These are phyloP conservation scores for Candolleomyces aberdarensis DNA, from an alignment of 768 basidiomycete species.

Conservation along the genomic window DNA sequence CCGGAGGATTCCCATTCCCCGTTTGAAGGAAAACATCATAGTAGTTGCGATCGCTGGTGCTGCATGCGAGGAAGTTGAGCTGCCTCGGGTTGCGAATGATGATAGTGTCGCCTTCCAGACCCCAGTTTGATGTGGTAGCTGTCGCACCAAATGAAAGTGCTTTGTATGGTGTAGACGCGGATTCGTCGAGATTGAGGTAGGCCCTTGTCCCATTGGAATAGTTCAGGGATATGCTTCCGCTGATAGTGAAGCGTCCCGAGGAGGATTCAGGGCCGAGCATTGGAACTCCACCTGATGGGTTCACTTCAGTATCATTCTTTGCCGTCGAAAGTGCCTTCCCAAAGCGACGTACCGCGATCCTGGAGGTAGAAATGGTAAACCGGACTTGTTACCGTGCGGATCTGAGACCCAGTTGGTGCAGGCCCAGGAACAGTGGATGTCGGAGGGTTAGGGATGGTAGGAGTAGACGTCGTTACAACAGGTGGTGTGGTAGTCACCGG, in stretches of 20 bases:
- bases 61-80: slow-evolving; percentile 54
- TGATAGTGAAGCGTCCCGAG: slow-evolving; percentile 49
- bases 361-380: slow-evolving; percentile 60
- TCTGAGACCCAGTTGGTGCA: slow-evolving; percentile 42
- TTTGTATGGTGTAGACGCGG: slow-evolving; percentile 45
- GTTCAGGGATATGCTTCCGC: slow-evolving; percentile 43
- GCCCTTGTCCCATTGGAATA: slow-evolving; percentile 37
- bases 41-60: slow-evolving; percentile 35
- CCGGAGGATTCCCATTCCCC: slow-evolving; percentile 45
- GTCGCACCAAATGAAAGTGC: slow-evolving; percentile 42
- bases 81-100: slow-evolving; percentile 50
- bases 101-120: slow-evolving; percentile 57
- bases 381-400: slow-evolving; percentile 49
- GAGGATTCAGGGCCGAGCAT: slow-evolving; percentile 51
- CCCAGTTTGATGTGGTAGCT: slow-evolving; percentile 52
- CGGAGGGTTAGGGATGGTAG: slow-evolving; percentile 21
- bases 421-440: slow-evolving; percentile 31
- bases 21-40: slow-evolving; percentile 49
- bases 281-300: slow-evolving; percentile 38
- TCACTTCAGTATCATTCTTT: background rate
- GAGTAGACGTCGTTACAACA: slow-evolving; percentile 21
- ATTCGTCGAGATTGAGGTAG: slow-evolving; percentile 47
- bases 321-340: background rate
- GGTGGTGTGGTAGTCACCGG: slow-evolving; percentile 12
- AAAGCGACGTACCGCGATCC: slow-evolving; percentile 32